Conservation (phyloP, 371 early-diverging fungal genomes). For the Mortierella sp. region DNA sequence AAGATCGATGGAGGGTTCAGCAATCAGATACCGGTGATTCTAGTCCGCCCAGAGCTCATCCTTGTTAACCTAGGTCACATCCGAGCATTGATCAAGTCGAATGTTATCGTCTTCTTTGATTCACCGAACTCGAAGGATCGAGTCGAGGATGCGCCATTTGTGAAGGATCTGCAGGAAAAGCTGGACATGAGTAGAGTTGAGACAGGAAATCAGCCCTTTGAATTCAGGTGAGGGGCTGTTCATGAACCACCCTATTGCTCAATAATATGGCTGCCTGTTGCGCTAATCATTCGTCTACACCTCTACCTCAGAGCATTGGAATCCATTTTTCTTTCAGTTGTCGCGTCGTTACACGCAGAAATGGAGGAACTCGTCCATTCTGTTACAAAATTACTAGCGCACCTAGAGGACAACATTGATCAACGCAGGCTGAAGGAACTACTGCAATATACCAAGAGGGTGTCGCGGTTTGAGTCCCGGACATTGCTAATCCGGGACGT, state of each 20-base stretch:
- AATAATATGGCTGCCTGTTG: too few species aligned
- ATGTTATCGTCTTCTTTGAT: constrained; percentile 82
- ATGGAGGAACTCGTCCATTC: constrained; percentile 71
- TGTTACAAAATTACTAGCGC: constrained; percentile 67
- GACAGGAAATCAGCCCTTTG: constrained; percentile 66
- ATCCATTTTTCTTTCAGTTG: constrained; percentile 79
- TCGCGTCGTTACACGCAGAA: constrained; percentile 75
- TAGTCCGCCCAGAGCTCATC: constrained; percentile 87
- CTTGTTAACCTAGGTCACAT: constrained; percentile 82
- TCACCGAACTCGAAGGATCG: constrained; percentile 69
- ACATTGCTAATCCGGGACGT: constrained; percentile 78
- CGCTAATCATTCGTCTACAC: too few species aligned
- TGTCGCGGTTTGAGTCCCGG: constrained; percentile 78
- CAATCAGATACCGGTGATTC: constrained; percentile 82
- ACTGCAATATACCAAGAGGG: constrained; percentile 75
- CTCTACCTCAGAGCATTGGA: constrained; percentile 69
- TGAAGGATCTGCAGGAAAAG: constrained; percentile 82
- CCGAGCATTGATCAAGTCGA: constrained; percentile 83
- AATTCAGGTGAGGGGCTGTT: constrained; percentile 74
- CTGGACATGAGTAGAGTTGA: constrained; percentile 60
- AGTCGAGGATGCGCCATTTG: constrained; percentile 75
- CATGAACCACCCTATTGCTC: too few species aligned
- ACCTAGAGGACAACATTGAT: constrained; percentile 77
- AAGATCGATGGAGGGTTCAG: constrained; percentile 79
- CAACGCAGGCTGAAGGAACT: constrained; percentile 78